A percentile compares a stretch with the other conserved stretches of the same genome.
Conservation (phyloP, 2,329 filamentous ascomycete genomes). For the Neonectria coccinea region DNA sequence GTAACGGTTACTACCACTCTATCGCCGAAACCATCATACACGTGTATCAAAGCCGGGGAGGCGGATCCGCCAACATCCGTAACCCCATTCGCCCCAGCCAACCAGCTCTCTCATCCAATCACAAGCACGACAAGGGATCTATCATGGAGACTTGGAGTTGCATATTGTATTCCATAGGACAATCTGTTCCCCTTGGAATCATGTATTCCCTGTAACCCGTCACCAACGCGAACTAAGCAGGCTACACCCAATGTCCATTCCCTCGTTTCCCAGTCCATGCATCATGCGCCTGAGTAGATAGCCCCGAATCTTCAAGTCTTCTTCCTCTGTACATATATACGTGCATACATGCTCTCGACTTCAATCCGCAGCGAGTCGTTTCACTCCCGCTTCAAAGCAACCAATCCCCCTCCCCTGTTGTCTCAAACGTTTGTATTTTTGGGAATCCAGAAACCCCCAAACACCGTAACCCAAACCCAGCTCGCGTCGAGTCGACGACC, state of each 20-base stretch:
- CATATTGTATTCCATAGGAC: not conserved
- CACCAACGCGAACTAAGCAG: not conserved
- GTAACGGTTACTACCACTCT: not conserved
- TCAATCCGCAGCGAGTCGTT: slow-evolving; percentile 25
- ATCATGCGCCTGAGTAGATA: not conserved
- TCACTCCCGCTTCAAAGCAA: slow-evolving; percentile 31
- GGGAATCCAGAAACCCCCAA: slow-evolving; percentile 28
- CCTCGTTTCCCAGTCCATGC: not conserved
- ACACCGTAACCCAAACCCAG: slow-evolving; percentile 26
- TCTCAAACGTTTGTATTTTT: slow-evolving; percentile 24
- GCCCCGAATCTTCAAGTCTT: slow-evolving; percentile 23
- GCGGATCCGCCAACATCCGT: not conserved
- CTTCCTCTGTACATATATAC: slow-evolving; percentile 35
- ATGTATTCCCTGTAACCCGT: not conserved
- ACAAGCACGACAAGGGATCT: not conserved
- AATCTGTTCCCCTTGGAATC: not conserved
- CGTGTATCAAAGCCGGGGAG: not conserved
- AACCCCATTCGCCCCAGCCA: not conserved
- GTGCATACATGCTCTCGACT: slow-evolving; percentile 31
- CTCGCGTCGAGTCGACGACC: not conserved
- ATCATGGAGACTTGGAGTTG: not conserved
- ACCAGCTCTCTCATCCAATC: not conserved
- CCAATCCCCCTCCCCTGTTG: slow-evolving; percentile 9
- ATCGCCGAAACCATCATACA: not conserved
- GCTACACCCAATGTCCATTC: not conserved